Evolutionary conservation across 768 basidiomycete species (phyloP).

Genomic region (Phaeolepiota aurea): DNA sequence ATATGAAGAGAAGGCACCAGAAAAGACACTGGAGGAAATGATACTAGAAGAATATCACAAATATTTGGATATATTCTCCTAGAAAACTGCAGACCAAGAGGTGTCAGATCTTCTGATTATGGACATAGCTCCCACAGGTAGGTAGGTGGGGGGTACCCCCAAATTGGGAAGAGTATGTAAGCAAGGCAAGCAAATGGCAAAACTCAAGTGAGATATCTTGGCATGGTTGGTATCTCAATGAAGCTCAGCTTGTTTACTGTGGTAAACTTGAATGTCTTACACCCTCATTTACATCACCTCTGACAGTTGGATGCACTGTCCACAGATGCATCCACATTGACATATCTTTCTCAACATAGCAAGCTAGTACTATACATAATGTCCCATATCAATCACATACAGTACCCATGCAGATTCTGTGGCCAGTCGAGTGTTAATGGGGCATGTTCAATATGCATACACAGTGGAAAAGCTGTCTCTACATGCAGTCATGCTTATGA

Average conservation of each 20-base stretch:
- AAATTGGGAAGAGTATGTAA: slow-evolving; percentile 2
- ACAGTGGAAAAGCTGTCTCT: slow-evolving; percentile 10
- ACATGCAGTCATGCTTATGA: slow-evolving; percentile 7
- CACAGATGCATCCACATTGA: neutral
- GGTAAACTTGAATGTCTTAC: too few relatives aligned
- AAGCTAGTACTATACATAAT: neutral
- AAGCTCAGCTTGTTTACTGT: too few relatives aligned
- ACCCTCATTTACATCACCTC: neutral
- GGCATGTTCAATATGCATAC: slow-evolving; percentile 4
- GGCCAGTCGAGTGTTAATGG: slow-evolving; percentile 4
- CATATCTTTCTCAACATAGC: slow-evolving; percentile 1
- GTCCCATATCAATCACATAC: neutral
- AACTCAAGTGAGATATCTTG: neutral
- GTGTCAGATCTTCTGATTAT: slow-evolving; percentile 4
- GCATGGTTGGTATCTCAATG: neutral
- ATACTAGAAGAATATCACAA: neutral
- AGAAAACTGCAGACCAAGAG: slow-evolving; percentile 3
- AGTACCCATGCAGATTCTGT: slow-evolving; percentile 18
- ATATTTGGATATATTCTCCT: neutral
- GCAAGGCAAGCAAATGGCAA: slow-evolving; percentile 2
- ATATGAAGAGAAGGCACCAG: too few relatives aligned
- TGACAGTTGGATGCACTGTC: neutral
- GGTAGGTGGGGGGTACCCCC: slow-evolving; percentile 4
- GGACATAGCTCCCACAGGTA: slow-evolving; percentile 5
- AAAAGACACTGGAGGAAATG: neutral